Conservation (phyloP, 2,329 filamentous ascomycete genomes). For the Nothomitra cinnamomea region DNA sequence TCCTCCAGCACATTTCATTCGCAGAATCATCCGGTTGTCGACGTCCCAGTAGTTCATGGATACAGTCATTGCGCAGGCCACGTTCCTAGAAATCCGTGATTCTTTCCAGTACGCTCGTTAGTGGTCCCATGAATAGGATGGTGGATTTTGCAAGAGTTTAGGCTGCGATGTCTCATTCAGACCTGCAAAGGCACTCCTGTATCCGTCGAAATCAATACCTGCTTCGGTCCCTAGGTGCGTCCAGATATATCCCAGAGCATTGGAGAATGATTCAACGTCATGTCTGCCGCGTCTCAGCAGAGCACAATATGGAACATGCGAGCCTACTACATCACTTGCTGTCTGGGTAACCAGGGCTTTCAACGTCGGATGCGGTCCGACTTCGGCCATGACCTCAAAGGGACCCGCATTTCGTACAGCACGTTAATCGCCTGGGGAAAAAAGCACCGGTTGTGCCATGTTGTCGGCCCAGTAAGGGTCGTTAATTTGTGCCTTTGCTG, state of each 20-base stretch:
- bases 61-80: constrained; percentile 3
- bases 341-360: constrained; percentile 17
- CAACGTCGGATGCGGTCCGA: constrained; percentile 20
- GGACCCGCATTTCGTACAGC: constrained; percentile 6
- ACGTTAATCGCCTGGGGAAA: constrained; percentile 16
- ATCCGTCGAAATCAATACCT: too few species aligned
- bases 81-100: constrained; percentile 21
- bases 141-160: too few species aligned
- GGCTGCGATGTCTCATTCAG: too few species aligned
- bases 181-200: too few species aligned
- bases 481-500: constrained; percentile 2
- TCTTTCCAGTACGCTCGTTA: constrained; percentile 26
- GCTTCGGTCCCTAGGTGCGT: too few species aligned
- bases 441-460: constrained; percentile 17
- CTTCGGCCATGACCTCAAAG: constrained; percentile 16
- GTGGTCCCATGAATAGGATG: constrained; percentile 36
- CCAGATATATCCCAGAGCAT: background rate
- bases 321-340: constrained; percentile 8
- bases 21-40: constrained; percentile 23
- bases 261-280: constrained; percentile 14
- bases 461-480: constrained; percentile 20
- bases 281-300: constrained; percentile 13
- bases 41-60: constrained; percentile 24
- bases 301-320: constrained; percentile 11
- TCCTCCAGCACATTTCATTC: constrained; percentile 24